Conservation (phyloP, 1,284 basidiomycete species). For the Ceratobasidium sp. region DNA sequence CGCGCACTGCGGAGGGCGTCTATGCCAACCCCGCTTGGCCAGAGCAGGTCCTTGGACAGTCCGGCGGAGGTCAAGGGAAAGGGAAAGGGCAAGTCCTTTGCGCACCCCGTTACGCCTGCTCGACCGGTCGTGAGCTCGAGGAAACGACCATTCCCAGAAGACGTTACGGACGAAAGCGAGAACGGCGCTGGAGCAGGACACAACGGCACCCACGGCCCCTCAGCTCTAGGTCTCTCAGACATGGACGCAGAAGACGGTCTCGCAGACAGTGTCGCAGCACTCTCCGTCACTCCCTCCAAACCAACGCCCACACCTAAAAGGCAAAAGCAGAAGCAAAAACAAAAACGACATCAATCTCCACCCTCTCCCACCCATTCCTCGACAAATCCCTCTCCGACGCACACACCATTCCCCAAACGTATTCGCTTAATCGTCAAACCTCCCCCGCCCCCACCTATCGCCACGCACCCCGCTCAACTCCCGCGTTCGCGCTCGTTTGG, state of each 20-base stretch:
- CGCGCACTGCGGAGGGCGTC: conserved; percentile 4
- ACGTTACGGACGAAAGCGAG: neutral
- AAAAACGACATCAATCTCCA: conserved; percentile 7
- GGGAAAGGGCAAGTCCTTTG: conserved; percentile 5
- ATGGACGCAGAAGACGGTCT: conserved; percentile 6
- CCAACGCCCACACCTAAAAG: neutral
- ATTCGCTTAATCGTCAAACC: conserved; percentile 35
- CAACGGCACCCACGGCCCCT: neutral
- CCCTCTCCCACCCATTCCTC: neutral
- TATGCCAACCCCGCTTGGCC: neutral
- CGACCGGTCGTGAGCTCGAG: neutral
- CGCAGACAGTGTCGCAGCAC: neutral
- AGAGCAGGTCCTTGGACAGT: neutral
- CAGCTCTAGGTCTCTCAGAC: neutral
- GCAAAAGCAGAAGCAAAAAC: conserved; percentile 16
- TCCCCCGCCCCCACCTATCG: conserved; percentile 14
- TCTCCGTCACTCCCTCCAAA: neutral
- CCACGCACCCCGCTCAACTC: conserved; percentile 29
- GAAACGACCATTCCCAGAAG: conserved; percentile 16
- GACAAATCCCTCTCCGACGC: neutral
- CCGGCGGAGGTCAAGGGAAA: neutral
- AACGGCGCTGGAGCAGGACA: neutral
- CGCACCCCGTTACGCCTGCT: neutral
- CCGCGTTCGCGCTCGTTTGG: conserved; percentile 9
- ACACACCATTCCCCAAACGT: conserved; percentile 10